Evolutionary conservation across 371 early-diverging fungal species (phyloP).

Genomic region (Circinella umbellata): DNA sequence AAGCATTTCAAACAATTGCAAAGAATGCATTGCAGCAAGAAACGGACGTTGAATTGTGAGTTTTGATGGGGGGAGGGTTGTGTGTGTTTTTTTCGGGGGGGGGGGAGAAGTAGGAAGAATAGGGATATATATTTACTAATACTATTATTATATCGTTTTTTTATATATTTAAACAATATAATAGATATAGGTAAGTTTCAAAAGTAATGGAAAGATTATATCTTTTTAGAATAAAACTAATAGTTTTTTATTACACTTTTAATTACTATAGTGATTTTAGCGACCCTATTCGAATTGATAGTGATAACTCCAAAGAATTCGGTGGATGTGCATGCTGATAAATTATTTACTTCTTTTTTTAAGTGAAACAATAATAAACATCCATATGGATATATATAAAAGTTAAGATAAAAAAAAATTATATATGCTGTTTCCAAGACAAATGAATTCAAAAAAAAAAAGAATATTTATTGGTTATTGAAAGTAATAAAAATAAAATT

Average conservation of each 20-base stretch:
- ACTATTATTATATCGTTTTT: background rate
- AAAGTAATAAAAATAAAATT: no score
- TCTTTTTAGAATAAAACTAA: background rate
- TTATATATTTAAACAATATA: no score
- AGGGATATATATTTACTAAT: background rate
- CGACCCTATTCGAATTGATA: slow-evolving; percentile 91
- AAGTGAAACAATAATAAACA: no score
- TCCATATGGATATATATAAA: no score
- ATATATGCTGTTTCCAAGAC: no score
- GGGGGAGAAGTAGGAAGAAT: no score
- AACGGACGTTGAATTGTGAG: slow-evolving; percentile 84
- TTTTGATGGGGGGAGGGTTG: background rate
- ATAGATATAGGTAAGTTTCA: no score
- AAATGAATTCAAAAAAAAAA: no score
- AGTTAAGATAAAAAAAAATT: no score
- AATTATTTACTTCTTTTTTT: no score
- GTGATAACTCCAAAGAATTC: slow-evolving; percentile 69
- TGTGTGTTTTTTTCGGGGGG: background rate
- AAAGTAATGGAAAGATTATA: background rate
- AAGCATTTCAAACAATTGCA: slow-evolving; percentile 95
- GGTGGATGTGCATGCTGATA: slow-evolving; percentile 52
- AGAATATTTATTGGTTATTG: no score
- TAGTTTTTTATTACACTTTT: background rate
- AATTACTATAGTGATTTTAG: slow-evolving; percentile 79
- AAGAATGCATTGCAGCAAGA: slow-evolving; percentile 93